Conservation (phyloP, 495 filamentous ascomycete species). For the Neurospora sp. region DNA sequence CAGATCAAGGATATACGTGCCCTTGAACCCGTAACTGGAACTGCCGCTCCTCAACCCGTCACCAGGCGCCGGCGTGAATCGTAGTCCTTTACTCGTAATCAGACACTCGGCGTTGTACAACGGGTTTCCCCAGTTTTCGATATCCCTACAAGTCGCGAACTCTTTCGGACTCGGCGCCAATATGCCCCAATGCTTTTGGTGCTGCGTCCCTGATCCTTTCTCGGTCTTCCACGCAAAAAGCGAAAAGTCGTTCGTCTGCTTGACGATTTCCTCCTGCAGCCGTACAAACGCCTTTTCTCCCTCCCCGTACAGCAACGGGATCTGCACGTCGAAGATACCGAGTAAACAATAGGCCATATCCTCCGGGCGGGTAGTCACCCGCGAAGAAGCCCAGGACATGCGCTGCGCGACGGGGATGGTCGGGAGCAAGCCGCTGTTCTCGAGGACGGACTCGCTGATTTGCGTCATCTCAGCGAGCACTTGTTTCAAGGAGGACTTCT, state of each 20-base stretch:
- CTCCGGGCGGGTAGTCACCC: conserved; percentile 11
- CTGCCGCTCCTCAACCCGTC: not conserved
- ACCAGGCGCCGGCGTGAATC: conserved; percentile 6
- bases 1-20: conserved; percentile 11
- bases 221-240: conserved; percentile 8
- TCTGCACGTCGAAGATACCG: conserved; percentile 18
- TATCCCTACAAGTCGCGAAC: conserved; percentile 1
- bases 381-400: conserved; percentile 16
- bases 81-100: conserved; percentile 10
- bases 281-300: conserved; percentile 10
- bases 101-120: conserved; percentile 9
- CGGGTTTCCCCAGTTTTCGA: conserved; percentile 3
- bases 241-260: conserved; percentile 9
- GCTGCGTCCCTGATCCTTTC: not conserved
- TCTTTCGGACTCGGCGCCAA: conserved; percentile 4
- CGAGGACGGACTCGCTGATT: conserved; percentile 4
- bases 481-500: conserved; percentile 1
- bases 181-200: conserved; percentile 7
- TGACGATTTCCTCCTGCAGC: conserved; percentile 13
- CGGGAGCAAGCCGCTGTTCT: not conserved
- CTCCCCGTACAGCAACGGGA: conserved; percentile 13
- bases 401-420: conserved; percentile 9
- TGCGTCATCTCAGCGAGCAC: conserved; percentile 7
- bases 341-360: conserved; percentile 20
- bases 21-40: not conserved